These are phyloP conservation scores for Serendipita sp. DNA, from an alignment of 768 basidiomycete species.

Conservation along the genomic window DNA sequence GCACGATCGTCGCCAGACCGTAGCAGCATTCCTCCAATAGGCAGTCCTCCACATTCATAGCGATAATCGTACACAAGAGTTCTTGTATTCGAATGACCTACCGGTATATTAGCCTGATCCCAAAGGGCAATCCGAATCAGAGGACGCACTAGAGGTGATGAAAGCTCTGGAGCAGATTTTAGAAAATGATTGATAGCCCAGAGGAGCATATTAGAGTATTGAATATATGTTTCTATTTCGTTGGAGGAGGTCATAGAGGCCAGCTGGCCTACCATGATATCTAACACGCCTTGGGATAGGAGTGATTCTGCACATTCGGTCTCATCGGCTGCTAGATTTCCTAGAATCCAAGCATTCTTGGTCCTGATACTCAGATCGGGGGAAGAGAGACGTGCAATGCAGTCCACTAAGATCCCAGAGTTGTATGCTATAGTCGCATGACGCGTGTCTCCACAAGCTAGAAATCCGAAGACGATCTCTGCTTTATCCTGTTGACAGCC, in stretches of 20 bases:
- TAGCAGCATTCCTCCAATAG: neutral
- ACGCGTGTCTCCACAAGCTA: neutral
- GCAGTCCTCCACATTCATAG: neutral
- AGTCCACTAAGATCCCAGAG: neutral
- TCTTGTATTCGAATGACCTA: slow-evolving; percentile 1
- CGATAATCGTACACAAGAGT: neutral
- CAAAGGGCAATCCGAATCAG: neutral
- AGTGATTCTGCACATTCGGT: neutral
- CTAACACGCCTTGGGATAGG: neutral
- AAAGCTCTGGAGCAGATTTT: neutral
- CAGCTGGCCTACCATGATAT: neutral
- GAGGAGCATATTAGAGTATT: neutral
- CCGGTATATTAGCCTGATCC: neutral
- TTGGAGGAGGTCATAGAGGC: neutral
- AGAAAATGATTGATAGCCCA: slow-evolving; percentile 6
- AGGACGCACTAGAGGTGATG: neutral
- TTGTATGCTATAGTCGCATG: slow-evolving; percentile 3
- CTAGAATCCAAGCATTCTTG: neutral
- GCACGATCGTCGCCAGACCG: neutral
- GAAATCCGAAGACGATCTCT: neutral
- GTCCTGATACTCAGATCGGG: neutral
- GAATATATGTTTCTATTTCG: neutral
- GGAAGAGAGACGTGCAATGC: neutral
- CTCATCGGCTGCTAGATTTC: neutral
- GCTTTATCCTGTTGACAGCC: neutral